These are phyloP conservation scores for Crassisporium funariophilum DNA, from an alignment of 768 basidiomycete species.

Conservation along the genomic window DNA sequence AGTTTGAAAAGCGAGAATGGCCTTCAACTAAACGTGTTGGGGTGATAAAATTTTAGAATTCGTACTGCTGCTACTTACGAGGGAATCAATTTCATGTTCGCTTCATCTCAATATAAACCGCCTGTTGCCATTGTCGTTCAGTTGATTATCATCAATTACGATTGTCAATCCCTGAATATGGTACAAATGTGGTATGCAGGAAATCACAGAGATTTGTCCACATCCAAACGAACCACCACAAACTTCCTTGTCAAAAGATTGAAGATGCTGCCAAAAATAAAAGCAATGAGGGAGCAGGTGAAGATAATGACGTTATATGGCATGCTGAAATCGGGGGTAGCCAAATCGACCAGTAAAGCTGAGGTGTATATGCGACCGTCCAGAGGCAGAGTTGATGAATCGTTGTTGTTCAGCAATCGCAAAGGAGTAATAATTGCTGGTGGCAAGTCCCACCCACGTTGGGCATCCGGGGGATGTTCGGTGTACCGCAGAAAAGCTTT, in stretches of 20 bases:
- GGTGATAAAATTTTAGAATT: too few species aligned
- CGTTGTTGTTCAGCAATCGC: constrained; percentile 18
- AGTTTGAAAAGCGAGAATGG: too few species aligned
- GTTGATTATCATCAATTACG: too few species aligned
- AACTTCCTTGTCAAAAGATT: constrained; percentile 84
- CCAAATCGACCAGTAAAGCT: constrained; percentile 84
- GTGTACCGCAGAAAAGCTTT: constrained; percentile 92
- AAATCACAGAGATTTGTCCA: constrained; percentile 6
- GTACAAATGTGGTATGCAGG: not conserved
- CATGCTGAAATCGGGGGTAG: constrained; percentile 99
- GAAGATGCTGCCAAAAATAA: constrained; percentile 92
- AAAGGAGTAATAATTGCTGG: constrained; percentile 72
- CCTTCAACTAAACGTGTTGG: constrained; percentile 10
- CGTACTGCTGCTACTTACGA: too few species aligned
- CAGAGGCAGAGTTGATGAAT: constrained; percentile 12
- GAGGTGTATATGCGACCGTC: constrained; percentile 70
- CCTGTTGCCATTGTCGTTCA: too few species aligned
- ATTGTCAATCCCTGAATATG: too few species aligned
- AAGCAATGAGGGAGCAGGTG: constrained; percentile 86
- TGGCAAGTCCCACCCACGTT: constrained; percentile 92
- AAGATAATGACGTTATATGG: constrained; percentile 99
- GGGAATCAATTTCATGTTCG: too few species aligned
- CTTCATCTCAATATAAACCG: too few species aligned
- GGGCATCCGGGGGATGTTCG: constrained; percentile 94
- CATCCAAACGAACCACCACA: constrained; percentile 48